Percentiles rank a stretch among this genome's conserved stretches.
Conservation (phyloP, 306 rosid genomes). For the Fragaria iinumae region DNA sequence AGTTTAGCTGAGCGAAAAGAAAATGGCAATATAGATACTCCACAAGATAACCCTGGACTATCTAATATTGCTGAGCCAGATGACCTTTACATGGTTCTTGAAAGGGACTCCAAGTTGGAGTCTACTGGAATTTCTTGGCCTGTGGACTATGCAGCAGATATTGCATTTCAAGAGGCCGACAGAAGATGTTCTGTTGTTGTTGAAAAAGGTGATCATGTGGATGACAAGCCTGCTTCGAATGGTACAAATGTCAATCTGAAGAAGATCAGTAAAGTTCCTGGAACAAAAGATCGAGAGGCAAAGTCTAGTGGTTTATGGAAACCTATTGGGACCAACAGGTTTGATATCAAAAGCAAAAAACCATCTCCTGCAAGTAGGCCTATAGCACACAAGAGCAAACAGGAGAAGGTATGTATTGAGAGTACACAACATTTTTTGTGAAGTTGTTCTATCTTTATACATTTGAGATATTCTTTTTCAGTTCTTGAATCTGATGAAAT, state of each 20-base stretch:
- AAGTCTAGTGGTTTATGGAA: neutral
- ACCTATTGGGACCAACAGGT: conserved; percentile 1
- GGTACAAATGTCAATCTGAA: conserved; percentile 30
- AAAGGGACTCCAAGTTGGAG: conserved; percentile 35
- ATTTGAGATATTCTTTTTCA: neutral
- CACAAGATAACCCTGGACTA: conserved; percentile 30
- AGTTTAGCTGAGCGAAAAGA: conserved; percentile 34
- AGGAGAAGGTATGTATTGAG: conserved; percentile 46
- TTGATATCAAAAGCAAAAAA: conserved; percentile 10
- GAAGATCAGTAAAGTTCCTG: conserved; percentile 41
- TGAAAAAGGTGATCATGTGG: conserved; percentile 33
- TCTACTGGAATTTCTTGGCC: conserved; percentile 34
- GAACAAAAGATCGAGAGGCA: conserved; percentile 24
- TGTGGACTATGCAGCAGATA: conserved; percentile 49
- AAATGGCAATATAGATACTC: conserved; percentile 18
- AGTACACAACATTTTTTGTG: conserved; percentile 10
- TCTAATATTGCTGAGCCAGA: conserved; percentile 40
- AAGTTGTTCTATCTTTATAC: neutral
- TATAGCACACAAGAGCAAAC: conserved; percentile 54
- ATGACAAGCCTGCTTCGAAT: conserved; percentile 32
- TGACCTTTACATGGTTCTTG: conserved; percentile 47
- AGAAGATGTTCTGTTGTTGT: conserved; percentile 33
- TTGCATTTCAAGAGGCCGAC: conserved; percentile 40
- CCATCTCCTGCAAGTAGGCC: conserved; percentile 39
- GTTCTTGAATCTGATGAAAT: conserved; percentile 14